phyloP scores from a whole-genome alignment of 306 rosid species.

The peach (Prunus persica) region DNA sequence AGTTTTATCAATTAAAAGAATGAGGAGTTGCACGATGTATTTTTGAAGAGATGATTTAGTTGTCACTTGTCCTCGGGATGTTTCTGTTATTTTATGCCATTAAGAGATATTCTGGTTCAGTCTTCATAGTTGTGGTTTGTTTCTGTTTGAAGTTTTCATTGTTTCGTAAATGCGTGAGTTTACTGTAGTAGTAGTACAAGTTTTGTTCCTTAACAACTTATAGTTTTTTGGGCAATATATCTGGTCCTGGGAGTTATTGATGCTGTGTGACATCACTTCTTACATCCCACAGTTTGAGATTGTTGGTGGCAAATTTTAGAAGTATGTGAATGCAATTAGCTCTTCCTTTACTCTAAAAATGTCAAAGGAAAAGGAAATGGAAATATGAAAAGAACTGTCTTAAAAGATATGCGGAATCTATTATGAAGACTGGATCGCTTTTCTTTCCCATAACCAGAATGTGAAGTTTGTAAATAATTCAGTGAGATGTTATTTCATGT shows the following conservation, averaged over 20 bases:
- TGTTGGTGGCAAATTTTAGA: conserved; percentile 30
- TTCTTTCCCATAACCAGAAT: neutral
- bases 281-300: conserved; percentile 49
- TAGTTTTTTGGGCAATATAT: conserved; percentile 37
- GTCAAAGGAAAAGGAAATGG: neutral
- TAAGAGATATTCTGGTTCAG: conserved; percentile 5
- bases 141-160: neutral
- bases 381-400: neutral
- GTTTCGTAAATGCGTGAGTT: conserved; percentile 5
- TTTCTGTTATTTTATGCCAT: conserved; percentile 6
- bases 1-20: neutral
- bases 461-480: neutral
- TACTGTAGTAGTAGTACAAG: conserved; percentile 9
- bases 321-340: conserved; percentile 33
- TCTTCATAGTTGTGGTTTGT: conserved; percentile 2
- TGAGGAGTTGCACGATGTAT: neutral
- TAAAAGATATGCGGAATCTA: neutral
- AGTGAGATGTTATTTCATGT: neutral
- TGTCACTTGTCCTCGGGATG: neutral
- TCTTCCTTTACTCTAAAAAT: conserved; percentile 9
- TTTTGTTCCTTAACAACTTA: conserved; percentile 50
- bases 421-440: neutral
- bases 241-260: conserved; percentile 36
- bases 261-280: conserved; percentile 43
- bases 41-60: neutral